Evolutionary conservation across 2,329 filamentous ascomycete genomes (phyloP).

Genomic region (Fusarium verticillioides): DNA sequence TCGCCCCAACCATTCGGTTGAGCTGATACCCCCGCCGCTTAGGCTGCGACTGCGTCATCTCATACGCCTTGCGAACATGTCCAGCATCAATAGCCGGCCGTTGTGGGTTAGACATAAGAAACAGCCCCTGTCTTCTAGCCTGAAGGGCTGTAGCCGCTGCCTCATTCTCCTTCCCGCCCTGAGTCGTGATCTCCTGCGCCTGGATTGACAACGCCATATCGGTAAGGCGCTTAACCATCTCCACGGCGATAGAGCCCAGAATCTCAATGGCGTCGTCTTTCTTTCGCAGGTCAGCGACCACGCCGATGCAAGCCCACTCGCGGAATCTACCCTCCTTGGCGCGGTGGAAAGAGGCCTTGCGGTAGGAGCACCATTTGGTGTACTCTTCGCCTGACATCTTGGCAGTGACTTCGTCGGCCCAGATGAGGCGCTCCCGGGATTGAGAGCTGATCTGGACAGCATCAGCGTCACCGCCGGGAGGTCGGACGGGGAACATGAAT

Average conservation of each 20-base stretch:
- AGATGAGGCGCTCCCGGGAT: constrained; percentile 87
- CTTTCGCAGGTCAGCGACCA: constrained; percentile 93
- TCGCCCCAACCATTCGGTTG: background rate
- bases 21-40: background rate
- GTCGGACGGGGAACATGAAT: constrained; percentile 86
- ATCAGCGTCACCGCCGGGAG: constrained; percentile 73
- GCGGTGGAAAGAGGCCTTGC: constrained; percentile 96
- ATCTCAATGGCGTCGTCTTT: constrained; percentile 98
- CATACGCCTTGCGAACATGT: constrained; percentile 14
- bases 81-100: background rate
- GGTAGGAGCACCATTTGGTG: constrained; percentile 96
- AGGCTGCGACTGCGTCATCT: constrained; percentile 8
- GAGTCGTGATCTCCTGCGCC: constrained; percentile 47
- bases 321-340: constrained; percentile 95
- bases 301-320: constrained; percentile 95
- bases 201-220: constrained; percentile 96
- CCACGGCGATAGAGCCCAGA: constrained; percentile 93
- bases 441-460: constrained; percentile 73
- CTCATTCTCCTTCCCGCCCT: background rate
- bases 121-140: background rate
- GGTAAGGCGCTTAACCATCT: constrained; percentile 96
- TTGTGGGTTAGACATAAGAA: background rate
- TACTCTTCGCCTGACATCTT: constrained; percentile 97
- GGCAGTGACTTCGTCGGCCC: constrained; percentile 94
- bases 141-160: fast-evolving